Percentiles rank a stretch among this genome's conserved stretches.
Conservation (phyloP, 192 early-diverging fungal genomes). For the Phlyctochytrium planicorne region DNA sequence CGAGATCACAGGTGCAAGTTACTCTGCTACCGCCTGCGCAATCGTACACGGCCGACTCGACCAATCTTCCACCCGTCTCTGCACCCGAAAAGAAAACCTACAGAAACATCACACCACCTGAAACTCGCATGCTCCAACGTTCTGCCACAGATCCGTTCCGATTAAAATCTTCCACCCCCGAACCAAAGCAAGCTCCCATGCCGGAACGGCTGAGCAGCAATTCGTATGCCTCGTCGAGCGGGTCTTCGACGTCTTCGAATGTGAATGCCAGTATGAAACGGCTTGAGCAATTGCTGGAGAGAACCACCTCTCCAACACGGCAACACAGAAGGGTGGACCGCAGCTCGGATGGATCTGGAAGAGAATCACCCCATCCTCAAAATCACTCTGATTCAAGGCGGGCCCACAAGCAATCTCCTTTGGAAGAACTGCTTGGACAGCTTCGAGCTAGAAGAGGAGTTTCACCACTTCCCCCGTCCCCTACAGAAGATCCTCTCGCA, state of each 20-base stretch:
- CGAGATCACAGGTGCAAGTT: neutral
- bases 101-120: neutral
- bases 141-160: neutral
- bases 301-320: neutral
- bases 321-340: neutral
- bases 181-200: neutral
- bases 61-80: neutral
- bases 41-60: no score
- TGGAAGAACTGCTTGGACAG: slow-evolving; percentile 1
- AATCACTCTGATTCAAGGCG: no score
- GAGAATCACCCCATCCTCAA: no score
- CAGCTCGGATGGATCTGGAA: neutral
- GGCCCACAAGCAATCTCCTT: neutral
- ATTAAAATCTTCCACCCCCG: neutral
- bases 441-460: neutral
- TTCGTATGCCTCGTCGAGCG: neutral
- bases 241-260: slow-evolving; percentile 1
- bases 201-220: neutral
- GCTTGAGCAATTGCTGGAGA: slow-evolving; percentile 5
- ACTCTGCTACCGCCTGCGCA: no score
- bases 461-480: no score
- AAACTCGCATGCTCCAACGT: neutral
- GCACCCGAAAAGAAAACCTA: neutral
- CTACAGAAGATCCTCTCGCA: no score
- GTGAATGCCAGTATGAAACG: neutral